Base-by-base conservation (phyloP, 805 yeast genomes). In the Zygosaccharomyces bailii region DNA sequence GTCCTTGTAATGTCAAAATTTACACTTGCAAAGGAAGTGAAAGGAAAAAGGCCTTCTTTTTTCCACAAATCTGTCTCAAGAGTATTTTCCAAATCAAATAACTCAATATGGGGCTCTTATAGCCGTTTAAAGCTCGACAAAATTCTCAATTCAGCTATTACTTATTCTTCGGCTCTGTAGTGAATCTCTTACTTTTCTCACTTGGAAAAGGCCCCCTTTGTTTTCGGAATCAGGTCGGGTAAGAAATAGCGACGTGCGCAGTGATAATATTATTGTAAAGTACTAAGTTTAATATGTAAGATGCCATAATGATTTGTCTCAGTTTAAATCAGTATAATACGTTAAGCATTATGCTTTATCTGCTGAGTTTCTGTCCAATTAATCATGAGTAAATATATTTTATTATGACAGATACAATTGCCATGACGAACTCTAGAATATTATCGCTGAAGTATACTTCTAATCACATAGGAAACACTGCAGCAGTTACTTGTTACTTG, bases 131-230 rank as follows among this genome's bases (percentile, higher is more conserved):
- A 16, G 18, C 40, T 25, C 21, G 17, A 25, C 11, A 25, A n/a
- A 14, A 37, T 25, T 16, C 30, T 24, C 27, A 24, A 36, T 36
- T 20, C 21, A 11, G 25, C 23, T 17, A 10, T 13, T 24, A 37
- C 13, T 25, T 11, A 23, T 18, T 37, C 11, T 25, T 17, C 25
- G 31, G 31, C n/a, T 27, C 14, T 27, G 4, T 27, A 5, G 14
- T 3, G 13, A 10, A 27, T 27, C 10, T 10, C 31, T 10, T n/a
- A n/a, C 16, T 27, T 6, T n/a, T 6, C 7, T 27, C 31, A 4
- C 13, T 16, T 27, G 6, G 31, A 27, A 27, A 23, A 16, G 40
- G 23, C 32, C 31, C 40, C 40, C 40, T 37, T 25, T 37, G 40
- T 37, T 25, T 23, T 25, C 20, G 21, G n/a, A 8, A 7, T 3